A percentile compares a stretch with the other conserved stretches of the same genome.
phyloP scores from a whole-genome alignment of 176 grass and related monocot genomes.

The Rhynchospora breviuscula region DNA sequence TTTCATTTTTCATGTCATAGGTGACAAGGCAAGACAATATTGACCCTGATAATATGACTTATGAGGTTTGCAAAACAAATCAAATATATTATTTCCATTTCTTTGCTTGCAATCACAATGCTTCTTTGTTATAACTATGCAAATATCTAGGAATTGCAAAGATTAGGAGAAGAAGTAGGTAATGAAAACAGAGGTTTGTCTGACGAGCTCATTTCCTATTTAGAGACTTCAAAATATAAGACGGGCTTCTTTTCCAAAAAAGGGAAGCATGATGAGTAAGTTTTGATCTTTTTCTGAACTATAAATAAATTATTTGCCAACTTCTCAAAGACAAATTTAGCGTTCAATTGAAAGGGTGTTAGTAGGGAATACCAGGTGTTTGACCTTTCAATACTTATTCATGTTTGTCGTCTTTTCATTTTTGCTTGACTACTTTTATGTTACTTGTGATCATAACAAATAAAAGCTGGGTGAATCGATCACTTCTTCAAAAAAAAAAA shows the following conservation, averaged over 20 bases:
- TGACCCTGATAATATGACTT: conserved; percentile 82
- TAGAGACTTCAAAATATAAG: conserved; percentile 49
- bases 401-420: neutral
- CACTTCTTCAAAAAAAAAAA: neutral
- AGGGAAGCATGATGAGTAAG: conserved; percentile 50
- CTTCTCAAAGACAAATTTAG: neutral
- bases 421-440: neutral
- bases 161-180: conserved; percentile 58
- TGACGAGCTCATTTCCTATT: conserved; percentile 55
- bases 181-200: conserved; percentile 62
- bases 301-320: neutral
- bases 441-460: neutral
- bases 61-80: conserved; percentile 52
- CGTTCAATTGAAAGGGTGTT: neutral
- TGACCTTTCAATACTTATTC: neutral
- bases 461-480: neutral
- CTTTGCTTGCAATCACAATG: neutral
- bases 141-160: conserved; percentile 46
- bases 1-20: conserved; percentile 27
- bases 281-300: conserved; percentile 3
- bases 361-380: neutral
- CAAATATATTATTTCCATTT: conserved; percentile 11
- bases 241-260: conserved; percentile 64
- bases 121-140: neutral
- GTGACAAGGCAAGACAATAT: conserved; percentile 36